Percentiles rank a stretch among this genome's conserved stretches.
Evolutionary conservation across 2,329 filamentous ascomycete genomes (phyloP).

Genomic region (Pseudogymnoascus sp.): DNA sequence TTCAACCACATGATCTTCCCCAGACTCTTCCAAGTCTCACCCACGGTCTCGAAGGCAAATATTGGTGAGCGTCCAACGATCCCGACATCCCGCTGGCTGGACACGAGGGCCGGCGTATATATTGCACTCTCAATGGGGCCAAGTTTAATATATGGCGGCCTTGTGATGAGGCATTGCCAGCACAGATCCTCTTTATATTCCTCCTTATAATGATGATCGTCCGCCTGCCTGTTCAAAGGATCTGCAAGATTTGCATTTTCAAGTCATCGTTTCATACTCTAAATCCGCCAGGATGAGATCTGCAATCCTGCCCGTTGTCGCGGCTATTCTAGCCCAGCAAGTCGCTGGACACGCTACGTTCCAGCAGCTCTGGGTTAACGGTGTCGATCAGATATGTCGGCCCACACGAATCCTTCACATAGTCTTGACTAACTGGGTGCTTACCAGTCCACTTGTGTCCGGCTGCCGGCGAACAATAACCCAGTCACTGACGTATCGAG

Average conservation of each 20-base stretch:
- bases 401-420: background rate
- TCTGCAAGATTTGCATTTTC: background rate
- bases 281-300: background rate
- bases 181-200: background rate
- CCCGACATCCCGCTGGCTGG: background rate
- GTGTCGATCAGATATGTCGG: constrained; percentile 18
- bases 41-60: background rate
- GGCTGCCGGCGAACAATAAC: constrained; percentile 41
- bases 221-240: background rate
- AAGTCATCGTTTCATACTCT: background rate
- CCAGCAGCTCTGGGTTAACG: constrained; percentile 42
- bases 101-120: background rate
- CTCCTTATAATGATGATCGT: background rate
- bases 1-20: constrained; percentile 6
- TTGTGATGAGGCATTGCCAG: background rate
- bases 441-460: constrained; percentile 31
- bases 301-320: background rate
- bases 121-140: background rate
- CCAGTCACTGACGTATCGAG: constrained; percentile 41
- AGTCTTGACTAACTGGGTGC: background rate
- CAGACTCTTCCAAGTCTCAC: background rate
- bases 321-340: constrained; percentile 2
- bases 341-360: constrained; percentile 40
- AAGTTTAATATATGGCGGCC: constrained; percentile 1
- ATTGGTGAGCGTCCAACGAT: background rate